A percentile compares a stretch with the other conserved stretches of the same genome.
These are phyloP conservation scores for Drosera spatulata DNA, from an alignment of 179 eudicot genomes.

Conservation along the genomic window DNA sequence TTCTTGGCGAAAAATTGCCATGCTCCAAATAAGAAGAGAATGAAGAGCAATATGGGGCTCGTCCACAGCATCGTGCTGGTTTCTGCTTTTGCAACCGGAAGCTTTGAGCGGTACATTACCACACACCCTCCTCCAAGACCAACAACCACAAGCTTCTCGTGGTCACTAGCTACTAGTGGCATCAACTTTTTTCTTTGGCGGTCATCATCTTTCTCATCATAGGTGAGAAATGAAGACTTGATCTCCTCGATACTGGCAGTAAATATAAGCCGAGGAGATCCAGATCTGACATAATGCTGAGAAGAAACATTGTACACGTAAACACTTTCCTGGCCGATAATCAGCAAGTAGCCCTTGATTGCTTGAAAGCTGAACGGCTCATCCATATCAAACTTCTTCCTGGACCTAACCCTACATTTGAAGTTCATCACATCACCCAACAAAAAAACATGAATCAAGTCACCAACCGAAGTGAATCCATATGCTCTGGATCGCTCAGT, in stretches of 20 bases:
- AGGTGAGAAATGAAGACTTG: conserved; percentile 39
- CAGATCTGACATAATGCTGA: conserved; percentile 58
- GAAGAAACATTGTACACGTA: conserved; percentile 74
- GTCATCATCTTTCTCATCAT: conserved; percentile 17
- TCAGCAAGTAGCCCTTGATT: conserved; percentile 70
- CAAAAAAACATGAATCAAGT: conserved; percentile 62
- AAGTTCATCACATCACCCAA: conserved; percentile 81
- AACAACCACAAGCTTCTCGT: conserved; percentile 64
- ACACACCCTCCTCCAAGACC: conserved; percentile 80
- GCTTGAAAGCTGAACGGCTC: conserved; percentile 67
- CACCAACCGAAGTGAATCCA: conserved; percentile 75
- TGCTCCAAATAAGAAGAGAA: conserved; percentile 80
- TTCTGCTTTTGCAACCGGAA: conserved; percentile 58
- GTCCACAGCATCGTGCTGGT: conserved; percentile 60
- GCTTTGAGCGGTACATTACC: conserved; percentile 72
- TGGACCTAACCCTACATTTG: conserved; percentile 82
- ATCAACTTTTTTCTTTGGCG: conserved; percentile 15
- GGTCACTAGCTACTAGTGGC: conserved; percentile 62
- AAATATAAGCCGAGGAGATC: conserved; percentile 62
- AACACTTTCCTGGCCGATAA: conserved; percentile 51
- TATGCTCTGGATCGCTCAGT: conserved; percentile 80
- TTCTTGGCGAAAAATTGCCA: conserved; percentile 93
- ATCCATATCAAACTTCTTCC: conserved; percentile 56
- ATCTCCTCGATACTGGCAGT: conserved; percentile 65
- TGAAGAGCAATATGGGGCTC: conserved; percentile 67